A percentile compares a stretch with the other conserved stretches of the same genome.
phyloP scores from a whole-genome alignment of 371 early-diverging fungal species.

The Saksenaea vasiformis region DNA sequence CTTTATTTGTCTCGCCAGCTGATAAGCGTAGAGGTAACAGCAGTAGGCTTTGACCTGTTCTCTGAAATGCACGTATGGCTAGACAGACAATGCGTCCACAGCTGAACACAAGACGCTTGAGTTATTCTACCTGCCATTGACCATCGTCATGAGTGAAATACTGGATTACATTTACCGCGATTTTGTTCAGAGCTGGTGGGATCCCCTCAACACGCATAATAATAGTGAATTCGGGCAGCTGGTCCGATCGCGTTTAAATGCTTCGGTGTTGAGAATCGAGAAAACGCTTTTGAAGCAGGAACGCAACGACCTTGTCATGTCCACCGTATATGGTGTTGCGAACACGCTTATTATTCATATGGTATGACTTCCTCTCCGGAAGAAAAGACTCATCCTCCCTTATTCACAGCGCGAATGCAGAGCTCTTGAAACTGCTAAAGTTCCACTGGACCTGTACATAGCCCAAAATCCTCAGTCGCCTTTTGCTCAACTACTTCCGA shows the following conservation, averaged over 20 bases:
- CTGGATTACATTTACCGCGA: constrained; percentile 48
- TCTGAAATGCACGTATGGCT: background rate
- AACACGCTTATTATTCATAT: constrained; percentile 56
- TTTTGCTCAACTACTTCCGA: constrained; percentile 47
- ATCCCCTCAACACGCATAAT: constrained; percentile 28
- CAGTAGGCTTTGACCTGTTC: background rate
- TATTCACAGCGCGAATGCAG: constrained; percentile 45
- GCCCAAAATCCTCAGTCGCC: constrained; percentile 47
- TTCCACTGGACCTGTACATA: constrained; percentile 39
- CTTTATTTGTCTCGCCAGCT: background rate
- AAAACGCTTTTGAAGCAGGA: constrained; percentile 47
- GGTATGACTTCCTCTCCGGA: constrained; percentile 23
- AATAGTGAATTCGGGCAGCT: constrained; percentile 31
- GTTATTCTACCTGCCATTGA: constrained; percentile 39
- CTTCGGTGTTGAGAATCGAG: constrained; percentile 32
- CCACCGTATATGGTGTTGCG: constrained; percentile 48
- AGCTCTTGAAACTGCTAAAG: constrained; percentile 38
- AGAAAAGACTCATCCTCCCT: background rate
- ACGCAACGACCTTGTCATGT: constrained; percentile 51
- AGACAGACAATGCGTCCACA: background rate
- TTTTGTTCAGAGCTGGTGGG: constrained; percentile 57
- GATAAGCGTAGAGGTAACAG: background rate
- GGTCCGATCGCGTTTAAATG: constrained; percentile 35
- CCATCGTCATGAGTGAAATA: constrained; percentile 33
- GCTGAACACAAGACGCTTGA: constrained; percentile 16